phyloP scores from a whole-genome alignment of 1,284 basidiomycete genomes.

The Xerocomus nothofagi region DNA sequence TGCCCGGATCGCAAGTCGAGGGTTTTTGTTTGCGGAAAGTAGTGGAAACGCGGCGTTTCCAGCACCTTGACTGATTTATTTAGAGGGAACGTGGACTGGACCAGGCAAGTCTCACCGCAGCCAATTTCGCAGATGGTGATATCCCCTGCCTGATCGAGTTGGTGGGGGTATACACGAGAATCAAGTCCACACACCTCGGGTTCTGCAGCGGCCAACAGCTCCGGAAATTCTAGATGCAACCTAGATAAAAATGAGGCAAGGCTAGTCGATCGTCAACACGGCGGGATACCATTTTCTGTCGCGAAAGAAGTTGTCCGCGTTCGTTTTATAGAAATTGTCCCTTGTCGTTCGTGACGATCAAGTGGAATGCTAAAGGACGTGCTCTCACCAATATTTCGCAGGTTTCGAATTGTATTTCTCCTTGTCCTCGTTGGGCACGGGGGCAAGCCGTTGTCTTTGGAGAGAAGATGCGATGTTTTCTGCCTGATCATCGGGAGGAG shows the following conservation, averaged over 20 bases:
- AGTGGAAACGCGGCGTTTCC: slow-evolving; percentile 95
- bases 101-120: slow-evolving; percentile 56
- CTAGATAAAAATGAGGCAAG: slow-evolving; percentile 37
- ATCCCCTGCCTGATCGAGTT: slow-evolving; percentile 63
- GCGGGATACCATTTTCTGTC: slow-evolving; percentile 76
- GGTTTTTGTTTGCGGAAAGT: slow-evolving; percentile 81
- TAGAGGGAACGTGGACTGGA: slow-evolving; percentile 4
- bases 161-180: background rate
- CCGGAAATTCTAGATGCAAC: slow-evolving; percentile 92
- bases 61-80: slow-evolving; percentile 55
- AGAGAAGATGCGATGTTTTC: slow-evolving; percentile 69
- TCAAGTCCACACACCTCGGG: slow-evolving; percentile 51
- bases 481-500: slow-evolving; percentile 76
- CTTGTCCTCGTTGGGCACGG: slow-evolving; percentile 68
- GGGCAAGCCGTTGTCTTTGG: slow-evolving; percentile 62
- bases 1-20: slow-evolving; percentile 69
- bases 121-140: slow-evolving; percentile 81
- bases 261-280: background rate
- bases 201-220: slow-evolving; percentile 71
- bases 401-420: slow-evolving; percentile 74
- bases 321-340: slow-evolving; percentile 89
- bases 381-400: slow-evolving; percentile 62
- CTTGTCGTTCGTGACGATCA: slow-evolving; percentile 44
- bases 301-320: slow-evolving; percentile 86
- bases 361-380: background rate